Percentiles rank a stretch among this genome's conserved stretches.
Conservation (phyloP, 179 eudicot species). For the Heliamphora pulchella region DNA sequence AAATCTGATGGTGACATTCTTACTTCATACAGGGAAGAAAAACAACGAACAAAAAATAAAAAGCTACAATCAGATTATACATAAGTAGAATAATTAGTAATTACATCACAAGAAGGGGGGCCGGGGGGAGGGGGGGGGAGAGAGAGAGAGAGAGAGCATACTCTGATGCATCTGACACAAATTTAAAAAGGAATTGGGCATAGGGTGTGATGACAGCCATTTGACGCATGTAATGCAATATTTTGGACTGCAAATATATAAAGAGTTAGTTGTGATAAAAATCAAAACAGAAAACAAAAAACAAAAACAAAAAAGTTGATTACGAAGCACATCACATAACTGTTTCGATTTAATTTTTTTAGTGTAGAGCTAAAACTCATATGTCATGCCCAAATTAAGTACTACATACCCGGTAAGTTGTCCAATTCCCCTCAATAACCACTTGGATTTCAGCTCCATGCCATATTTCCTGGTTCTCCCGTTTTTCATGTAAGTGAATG, state of each 20-base stretch:
- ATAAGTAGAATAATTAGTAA: constrained; percentile 10
- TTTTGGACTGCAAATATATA: constrained; percentile 68
- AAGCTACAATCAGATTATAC: constrained; percentile 1
- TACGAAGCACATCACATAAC: background rate
- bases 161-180: constrained; percentile 87
- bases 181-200: constrained; percentile 87
- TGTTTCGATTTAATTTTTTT: background rate
- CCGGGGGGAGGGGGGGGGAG: background rate
- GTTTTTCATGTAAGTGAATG: constrained; percentile 86
- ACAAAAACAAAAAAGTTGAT: too few relatives aligned
- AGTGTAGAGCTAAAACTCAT: background rate
- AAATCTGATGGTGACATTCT: constrained; percentile 78
- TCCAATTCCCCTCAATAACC: constrained; percentile 99
- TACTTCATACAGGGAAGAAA: constrained; percentile 37
- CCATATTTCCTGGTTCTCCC: constrained; percentile 66
- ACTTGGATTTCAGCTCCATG: constrained; percentile 99
- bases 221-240: constrained; percentile 98
- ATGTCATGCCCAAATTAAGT: constrained; percentile 10
- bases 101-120: background rate
- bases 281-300: too few relatives aligned
- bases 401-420: constrained; percentile 80
- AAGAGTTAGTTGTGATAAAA: background rate
- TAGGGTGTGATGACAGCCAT: constrained; percentile 99
- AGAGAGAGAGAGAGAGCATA: constrained; percentile 31
- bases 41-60: constrained; percentile 9